Evolutionary conservation across 2,329 filamentous ascomycete species (phyloP), one percentile per base, ranked within the genome.

Genomic region (Pseudocercospora cruenta): DNA sequence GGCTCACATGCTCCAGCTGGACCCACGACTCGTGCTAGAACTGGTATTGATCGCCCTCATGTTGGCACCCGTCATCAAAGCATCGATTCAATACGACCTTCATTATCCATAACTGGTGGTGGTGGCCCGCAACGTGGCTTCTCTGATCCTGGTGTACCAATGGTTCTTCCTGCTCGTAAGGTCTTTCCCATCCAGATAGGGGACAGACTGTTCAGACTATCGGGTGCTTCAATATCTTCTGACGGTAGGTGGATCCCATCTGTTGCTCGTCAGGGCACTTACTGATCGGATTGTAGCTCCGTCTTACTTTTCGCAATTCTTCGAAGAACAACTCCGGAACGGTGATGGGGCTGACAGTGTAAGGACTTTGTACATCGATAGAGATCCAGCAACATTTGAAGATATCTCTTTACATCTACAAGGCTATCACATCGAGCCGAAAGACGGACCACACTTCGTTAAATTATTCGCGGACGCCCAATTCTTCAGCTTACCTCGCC

Each of bases 221-320:
- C 88, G 9, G 89, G 89, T 33, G 89, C 89, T 12, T 91, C 88
- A 58, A 87, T 91, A 65, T 88, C 87, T 63, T 91, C 88, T 69
- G 89, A 91, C 86, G 88, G 89, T 91, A 79, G 82, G 86, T 45
- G 8, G 33, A 28, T 60, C 67, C 51, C 49, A 24, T 8, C 62
- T 47, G 62, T 53, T n/a, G 6, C 14, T 10, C 8, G 31, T 7
- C 2, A 3, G 19, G 7, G 24, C 19, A 7, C 5, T 67, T 66
- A 74, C 83, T 87, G 79, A 88, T 76, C 81, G 75, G 77, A 33
- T 5, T 82, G 83, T 81, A 96, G 94, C 93, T 75, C 94, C 94
- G 65, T 97, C 94, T 58, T 97, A 97, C 79, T 97, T 98, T 81
- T 96, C 94, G 21, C 90, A 93, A 72, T 97, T 95, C 82, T 98